Percentiles rank a stretch among this genome's conserved stretches.
These are phyloP conservation scores for Gynostemma pentaphyllum DNA, from an alignment of 306 rosid genomes.

Conservation along the genomic window DNA sequence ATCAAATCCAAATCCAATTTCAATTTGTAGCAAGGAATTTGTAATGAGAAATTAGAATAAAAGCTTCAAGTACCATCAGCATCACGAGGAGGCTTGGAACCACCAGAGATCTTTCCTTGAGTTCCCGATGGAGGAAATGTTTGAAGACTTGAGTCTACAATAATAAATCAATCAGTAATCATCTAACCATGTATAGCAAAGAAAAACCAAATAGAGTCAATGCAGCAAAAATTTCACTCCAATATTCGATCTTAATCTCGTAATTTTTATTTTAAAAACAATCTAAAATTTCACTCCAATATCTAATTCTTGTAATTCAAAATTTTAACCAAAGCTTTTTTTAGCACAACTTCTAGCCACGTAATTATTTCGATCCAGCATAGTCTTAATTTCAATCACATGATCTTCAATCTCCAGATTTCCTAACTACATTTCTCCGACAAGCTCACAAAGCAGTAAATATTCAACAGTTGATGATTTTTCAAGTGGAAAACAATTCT, in stretches of 20 bases:
- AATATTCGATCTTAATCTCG: background rate
- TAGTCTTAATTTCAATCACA: background rate
- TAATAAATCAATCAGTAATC: background rate
- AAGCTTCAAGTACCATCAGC: slow-evolving; percentile 53
- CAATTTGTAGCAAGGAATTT: background rate
- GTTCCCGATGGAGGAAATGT: slow-evolving; percentile 83
- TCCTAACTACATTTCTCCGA: background rate
- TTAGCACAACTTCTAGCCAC: background rate
- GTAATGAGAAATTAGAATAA: background rate
- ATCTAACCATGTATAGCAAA: background rate
- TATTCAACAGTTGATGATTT: background rate
- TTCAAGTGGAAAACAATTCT: background rate
- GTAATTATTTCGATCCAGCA: background rate
- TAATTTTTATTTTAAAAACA: background rate
- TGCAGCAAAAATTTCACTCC: background rate
- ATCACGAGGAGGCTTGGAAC: slow-evolving; percentile 72
- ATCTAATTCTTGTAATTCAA: background rate
- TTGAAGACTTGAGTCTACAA: slow-evolving; percentile 77
- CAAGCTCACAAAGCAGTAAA: background rate
- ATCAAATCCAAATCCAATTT: background rate
- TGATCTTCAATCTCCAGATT: background rate
- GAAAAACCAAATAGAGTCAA: background rate
- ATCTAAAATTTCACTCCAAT: background rate
- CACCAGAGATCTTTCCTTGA: slow-evolving; percentile 71
- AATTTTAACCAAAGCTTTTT: background rate